Evolutionary conservation across 805 yeast species (phyloP).

Genomic region (Pichia scutulata): DNA sequence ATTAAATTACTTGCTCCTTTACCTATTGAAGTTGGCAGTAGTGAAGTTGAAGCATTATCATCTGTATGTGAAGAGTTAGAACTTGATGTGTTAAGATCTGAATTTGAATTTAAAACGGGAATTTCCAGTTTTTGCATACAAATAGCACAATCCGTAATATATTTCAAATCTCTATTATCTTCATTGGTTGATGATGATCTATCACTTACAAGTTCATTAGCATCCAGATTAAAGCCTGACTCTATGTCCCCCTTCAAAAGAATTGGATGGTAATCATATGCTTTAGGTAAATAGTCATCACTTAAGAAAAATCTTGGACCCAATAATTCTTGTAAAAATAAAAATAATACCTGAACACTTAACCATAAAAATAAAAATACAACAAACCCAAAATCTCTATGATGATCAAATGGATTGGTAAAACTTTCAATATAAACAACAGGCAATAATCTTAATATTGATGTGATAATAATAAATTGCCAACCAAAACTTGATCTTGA

Average conservation of each 20-base stretch:
- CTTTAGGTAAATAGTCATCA: conserved; percentile 63
- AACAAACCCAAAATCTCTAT: conserved; percentile 46
- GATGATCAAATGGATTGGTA: conserved; percentile 65
- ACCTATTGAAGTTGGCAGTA: conserved; percentile 4
- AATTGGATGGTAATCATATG: conserved; percentile 76
- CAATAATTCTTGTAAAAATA: conserved; percentile 55
- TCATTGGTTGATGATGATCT: conserved; percentile 16
- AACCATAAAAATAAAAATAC: conserved; percentile 47
- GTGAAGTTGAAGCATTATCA: conserved; percentile 1
- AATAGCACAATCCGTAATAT: conserved; percentile 73
- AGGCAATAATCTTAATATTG: conserved; percentile 57
- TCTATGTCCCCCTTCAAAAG: conserved; percentile 55
- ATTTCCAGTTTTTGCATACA: conserved; percentile 78
- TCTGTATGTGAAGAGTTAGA: neutral
- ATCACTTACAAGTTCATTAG: conserved; percentile 11
- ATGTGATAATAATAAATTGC: conserved; percentile 68
- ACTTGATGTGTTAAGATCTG: neutral
- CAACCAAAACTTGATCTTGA: conserved; percentile 60
- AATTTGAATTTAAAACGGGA: conserved; percentile 31
- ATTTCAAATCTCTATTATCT: conserved; percentile 26
- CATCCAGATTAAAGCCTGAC: conserved; percentile 43
- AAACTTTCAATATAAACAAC: conserved; percentile 43
- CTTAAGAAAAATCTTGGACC: conserved; percentile 86
- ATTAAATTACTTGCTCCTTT: conserved; percentile 18
- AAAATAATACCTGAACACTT: conserved; percentile 45